These are phyloP conservation scores for Lecanicillium sp. DNA, from an alignment of 2,329 filamentous ascomycete genomes.

Conservation along the genomic window DNA sequence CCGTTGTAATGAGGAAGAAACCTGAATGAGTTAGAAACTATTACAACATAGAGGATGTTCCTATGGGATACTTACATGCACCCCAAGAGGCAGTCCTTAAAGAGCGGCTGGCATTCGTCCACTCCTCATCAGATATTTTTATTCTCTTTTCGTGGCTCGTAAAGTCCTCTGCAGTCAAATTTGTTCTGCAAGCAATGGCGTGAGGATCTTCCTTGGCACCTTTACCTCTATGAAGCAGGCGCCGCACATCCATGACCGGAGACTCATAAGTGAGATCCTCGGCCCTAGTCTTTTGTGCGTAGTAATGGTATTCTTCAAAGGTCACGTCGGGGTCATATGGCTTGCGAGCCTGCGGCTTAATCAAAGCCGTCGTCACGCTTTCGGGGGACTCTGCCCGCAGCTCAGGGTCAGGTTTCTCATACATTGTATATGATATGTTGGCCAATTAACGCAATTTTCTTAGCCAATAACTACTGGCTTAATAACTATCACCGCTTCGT, in stretches of 20 bases:
- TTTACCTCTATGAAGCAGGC: background rate
- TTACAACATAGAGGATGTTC: background rate
- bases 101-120: conserved; percentile 37
- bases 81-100: conserved; percentile 37
- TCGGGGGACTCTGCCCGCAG: no score
- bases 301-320: conserved; percentile 20
- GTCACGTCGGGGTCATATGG: conserved; percentile 16
- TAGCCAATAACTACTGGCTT: no score
- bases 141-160: conserved; percentile 1
- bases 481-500: no score
- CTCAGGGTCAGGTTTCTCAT: no score
- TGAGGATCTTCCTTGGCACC: background rate
- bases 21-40: background rate
- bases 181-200: background rate
- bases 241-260: background rate
- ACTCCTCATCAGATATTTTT: conserved; percentile 28
- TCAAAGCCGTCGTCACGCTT: no score
- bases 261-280: conserved; percentile 10
- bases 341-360: conserved; percentile 9
- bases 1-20: conserved; percentile 44
- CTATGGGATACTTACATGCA: conserved; percentile 13
- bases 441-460: no score
- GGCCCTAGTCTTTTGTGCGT: conserved; percentile 16
- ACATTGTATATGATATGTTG: no score
- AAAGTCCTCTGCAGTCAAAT: conserved; percentile 2